phyloP scores from a whole-genome alignment of 108 stramenopile genomes.

The Schizochytrium sp. region DNA sequence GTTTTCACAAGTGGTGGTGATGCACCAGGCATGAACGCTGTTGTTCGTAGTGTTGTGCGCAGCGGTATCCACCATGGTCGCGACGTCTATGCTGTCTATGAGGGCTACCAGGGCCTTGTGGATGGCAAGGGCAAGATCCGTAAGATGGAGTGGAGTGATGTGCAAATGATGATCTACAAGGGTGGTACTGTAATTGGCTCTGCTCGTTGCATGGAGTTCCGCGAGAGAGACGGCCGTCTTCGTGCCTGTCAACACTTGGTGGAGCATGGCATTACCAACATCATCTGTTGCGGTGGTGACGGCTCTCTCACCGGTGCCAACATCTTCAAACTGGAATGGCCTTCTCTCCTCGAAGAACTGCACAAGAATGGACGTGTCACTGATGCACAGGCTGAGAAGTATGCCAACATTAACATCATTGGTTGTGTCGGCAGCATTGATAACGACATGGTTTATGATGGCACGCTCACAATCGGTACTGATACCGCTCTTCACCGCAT shows the following conservation, averaged over 20 bases:
- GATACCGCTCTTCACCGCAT: conserved; percentile 56
- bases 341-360: conserved; percentile 32
- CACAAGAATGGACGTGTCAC: conserved; percentile 3
- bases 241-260: conserved; percentile 24
- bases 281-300: conserved; percentile 57
- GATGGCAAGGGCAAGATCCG: conserved; percentile 32
- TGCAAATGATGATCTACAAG: conserved; percentile 55
- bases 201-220: conserved; percentile 49
- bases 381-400: conserved; percentile 36
- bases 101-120: conserved; percentile 58
- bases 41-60: conserved; percentile 29
- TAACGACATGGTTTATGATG: conserved; percentile 57
- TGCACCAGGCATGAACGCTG: conserved; percentile 59
- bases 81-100: conserved; percentile 26
- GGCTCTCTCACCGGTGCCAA: conserved; percentile 58
- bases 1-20: conserved; percentile 60
- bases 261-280: conserved; percentile 48
- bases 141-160: conserved; percentile 51
- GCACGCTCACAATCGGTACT: conserved; percentile 54
- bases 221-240: conserved; percentile 46
- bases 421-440: conserved; percentile 53
- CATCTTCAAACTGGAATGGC: conserved; percentile 47
- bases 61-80: conserved; percentile 27
- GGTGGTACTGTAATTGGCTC: conserved; percentile 58
- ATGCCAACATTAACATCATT: not conserved